phyloP scores from a whole-genome alignment of 2,329 filamentous ascomycete species.

The Pseudogymnoascus sp. region DNA sequence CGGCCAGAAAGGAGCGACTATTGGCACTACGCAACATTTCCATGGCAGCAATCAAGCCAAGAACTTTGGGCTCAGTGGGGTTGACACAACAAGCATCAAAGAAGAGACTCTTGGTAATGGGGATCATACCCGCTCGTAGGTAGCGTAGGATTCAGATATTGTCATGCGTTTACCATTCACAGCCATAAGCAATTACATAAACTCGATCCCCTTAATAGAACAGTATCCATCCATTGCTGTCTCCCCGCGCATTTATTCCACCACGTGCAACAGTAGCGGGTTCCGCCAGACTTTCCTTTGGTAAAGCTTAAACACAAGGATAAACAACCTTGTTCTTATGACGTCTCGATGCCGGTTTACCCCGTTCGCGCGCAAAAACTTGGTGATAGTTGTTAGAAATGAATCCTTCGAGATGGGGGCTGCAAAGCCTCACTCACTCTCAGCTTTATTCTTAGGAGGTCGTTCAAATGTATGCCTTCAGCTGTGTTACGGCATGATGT shows the following conservation, averaged over 20 bases:
- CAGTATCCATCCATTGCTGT: neutral
- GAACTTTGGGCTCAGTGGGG: neutral
- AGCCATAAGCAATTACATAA: neutral
- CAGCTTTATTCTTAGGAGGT: neutral
- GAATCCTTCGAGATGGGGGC: neutral
- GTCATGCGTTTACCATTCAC: neutral
- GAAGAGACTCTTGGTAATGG: neutral
- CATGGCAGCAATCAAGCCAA: neutral
- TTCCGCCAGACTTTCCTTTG: neutral
- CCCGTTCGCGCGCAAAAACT: too few relatives aligned
- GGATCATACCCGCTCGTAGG: neutral
- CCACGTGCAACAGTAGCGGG: neutral
- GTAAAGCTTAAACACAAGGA: neutral
- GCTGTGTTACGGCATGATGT: neutral
- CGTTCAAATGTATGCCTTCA: neutral
- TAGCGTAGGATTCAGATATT: neutral
- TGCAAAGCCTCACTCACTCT: neutral
- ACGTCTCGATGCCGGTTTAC: neutral
- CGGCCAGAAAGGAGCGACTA: neutral
- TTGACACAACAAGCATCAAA: neutral
- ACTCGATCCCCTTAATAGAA: neutral
- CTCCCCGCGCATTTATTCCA: neutral
- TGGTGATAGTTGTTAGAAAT: neutral
- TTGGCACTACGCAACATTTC: neutral
- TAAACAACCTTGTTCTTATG: slow-evolving; percentile 2